Base-by-base conservation (phyloP, 768 basidiomycete species). In the Hortiboletus campestris region DNA sequence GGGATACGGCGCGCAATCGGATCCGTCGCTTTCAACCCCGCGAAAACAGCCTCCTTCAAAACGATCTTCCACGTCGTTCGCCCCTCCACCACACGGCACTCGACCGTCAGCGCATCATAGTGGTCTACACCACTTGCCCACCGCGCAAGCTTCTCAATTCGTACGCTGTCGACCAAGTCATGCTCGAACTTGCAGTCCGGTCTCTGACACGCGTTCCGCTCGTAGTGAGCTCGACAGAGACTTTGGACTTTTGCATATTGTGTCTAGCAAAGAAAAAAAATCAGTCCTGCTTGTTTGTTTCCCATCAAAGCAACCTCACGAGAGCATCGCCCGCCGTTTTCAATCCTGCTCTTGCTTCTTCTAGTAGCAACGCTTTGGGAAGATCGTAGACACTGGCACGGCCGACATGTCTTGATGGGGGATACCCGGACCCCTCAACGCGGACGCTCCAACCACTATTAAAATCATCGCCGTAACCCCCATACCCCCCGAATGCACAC, bases 181-280 rank as follows among this genome's bases (percentile, higher is more conserved):
- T 61, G 63, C 12, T 64, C 63, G 40, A 61, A 58, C 13, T 55
- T 61, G 51, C 58, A 63, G 39, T 60, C 46, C 14, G 25, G 40
- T 35, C 56, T 47, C 17, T 1, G 39, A 35, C 59, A 61, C 11
- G 39, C 53, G 11, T 56, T 51, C 41, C 16, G 55, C 7, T 51
- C 44, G 53, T 57, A 41, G 45, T 53, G 58, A 20, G 53, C 56
- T 38, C 17, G 51, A 49, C 63, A 64, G 17, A 64, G 56, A 35
- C 63, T 59, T 28, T 62, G 62, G n/a, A 44, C n/a, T 16, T 56
- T 63, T 3, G 42, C 49, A 28, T 58, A 58, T 14, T 20, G 16
- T 16, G 59, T 47, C 62, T 63, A 11, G n/a, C 11, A n/a, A n/a
- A n/a, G n/a, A n/a, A 2, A 42, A 47, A 36, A 17, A 20, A n/a